Conservation (phyloP, 1,284 basidiomycete species). For the Lentinula novae-zelandiae region DNA sequence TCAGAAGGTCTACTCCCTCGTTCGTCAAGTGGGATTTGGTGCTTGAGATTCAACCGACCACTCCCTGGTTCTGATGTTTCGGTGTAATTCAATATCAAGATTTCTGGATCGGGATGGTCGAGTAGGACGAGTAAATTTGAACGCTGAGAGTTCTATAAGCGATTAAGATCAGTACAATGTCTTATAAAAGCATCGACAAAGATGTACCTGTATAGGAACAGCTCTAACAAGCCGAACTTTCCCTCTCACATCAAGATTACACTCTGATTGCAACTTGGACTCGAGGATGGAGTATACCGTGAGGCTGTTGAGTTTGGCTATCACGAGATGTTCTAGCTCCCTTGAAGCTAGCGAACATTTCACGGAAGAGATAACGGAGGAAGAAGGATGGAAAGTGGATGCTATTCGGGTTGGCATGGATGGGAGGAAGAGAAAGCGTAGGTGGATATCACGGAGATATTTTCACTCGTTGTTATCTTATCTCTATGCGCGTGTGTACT, state of each 20-base stretch:
- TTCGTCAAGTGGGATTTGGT: slow-evolving; percentile 50
- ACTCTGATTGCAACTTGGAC: slow-evolving; percentile 55
- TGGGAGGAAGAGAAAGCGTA: not conserved
- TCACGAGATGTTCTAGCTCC: slow-evolving; percentile 57
- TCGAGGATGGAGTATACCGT: slow-evolving; percentile 61
- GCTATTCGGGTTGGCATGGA: slow-evolving; percentile 7
- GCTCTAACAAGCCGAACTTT: slow-evolving; percentile 52
- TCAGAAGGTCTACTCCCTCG: slow-evolving; percentile 55
- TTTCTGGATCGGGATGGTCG: slow-evolving; percentile 69
- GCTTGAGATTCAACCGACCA: slow-evolving; percentile 35
- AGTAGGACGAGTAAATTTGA: slow-evolving; percentile 61
- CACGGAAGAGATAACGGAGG: slow-evolving; percentile 47
- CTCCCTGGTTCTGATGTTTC: slow-evolving; percentile 29
- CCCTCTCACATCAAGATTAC: slow-evolving; percentile 61
- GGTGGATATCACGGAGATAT: no score
- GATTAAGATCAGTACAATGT: slow-evolving; percentile 7
- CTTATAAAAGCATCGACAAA: not conserved
- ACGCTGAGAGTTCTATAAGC: slow-evolving; percentile 35
- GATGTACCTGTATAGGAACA: slow-evolving; percentile 44
- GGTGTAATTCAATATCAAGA: slow-evolving; percentile 55
- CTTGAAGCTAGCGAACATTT: slow-evolving; percentile 54
- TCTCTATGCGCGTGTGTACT: no score
- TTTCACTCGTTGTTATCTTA: no score
- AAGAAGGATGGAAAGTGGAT: slow-evolving; percentile 11
- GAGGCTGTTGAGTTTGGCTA: slow-evolving; percentile 60